A percentile compares a stretch with the other conserved stretches of the same genome.
Conservation (phyloP, 2,329 filamentous ascomycete genomes). For the Talaromyces sp. region DNA sequence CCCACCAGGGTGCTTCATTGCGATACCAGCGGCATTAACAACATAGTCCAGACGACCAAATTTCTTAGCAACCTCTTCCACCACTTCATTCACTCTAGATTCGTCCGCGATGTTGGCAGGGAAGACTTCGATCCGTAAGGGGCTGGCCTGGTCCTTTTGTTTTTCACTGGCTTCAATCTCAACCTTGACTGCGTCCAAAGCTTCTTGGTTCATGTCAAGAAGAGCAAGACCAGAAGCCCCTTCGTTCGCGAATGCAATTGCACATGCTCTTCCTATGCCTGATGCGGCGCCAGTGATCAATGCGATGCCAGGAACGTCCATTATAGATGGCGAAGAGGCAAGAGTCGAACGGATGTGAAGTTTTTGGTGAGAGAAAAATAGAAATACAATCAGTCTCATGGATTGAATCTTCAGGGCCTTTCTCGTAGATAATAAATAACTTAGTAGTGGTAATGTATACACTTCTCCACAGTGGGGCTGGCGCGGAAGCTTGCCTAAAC, state of each 20-base stretch:
- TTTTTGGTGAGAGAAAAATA: not conserved
- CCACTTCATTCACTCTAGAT: conserved; percentile 13
- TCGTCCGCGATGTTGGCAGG: conserved; percentile 18
- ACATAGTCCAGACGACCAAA: conserved; percentile 22
- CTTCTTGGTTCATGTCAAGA: conserved; percentile 14
- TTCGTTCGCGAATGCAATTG: conserved; percentile 16
- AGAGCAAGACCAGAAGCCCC: conserved; percentile 20
- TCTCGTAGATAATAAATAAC: not conserved
- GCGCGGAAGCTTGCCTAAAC: conserved; percentile 24
- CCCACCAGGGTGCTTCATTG: conserved; percentile 27
- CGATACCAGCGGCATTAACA: conserved; percentile 24
- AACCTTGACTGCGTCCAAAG: conserved; percentile 12
- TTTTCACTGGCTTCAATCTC: conserved; percentile 15
- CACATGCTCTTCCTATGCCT: conserved; percentile 20
- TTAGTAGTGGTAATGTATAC: not conserved
- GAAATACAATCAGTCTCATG: not conserved
- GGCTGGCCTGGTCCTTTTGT: conserved; percentile 1
- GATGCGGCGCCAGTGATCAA: conserved; percentile 22
- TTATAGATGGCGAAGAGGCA: not conserved
- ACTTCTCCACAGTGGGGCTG: conserved; percentile 12
- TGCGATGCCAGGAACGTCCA: conserved; percentile 23
- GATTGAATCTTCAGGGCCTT: not conserved
- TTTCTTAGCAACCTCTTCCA: conserved; percentile 10
- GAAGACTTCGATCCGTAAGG: conserved; percentile 14
- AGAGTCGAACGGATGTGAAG: not conserved